Conservation (phyloP, 192 early-diverging fungal species). For the Diversispora epigaea region DNA sequence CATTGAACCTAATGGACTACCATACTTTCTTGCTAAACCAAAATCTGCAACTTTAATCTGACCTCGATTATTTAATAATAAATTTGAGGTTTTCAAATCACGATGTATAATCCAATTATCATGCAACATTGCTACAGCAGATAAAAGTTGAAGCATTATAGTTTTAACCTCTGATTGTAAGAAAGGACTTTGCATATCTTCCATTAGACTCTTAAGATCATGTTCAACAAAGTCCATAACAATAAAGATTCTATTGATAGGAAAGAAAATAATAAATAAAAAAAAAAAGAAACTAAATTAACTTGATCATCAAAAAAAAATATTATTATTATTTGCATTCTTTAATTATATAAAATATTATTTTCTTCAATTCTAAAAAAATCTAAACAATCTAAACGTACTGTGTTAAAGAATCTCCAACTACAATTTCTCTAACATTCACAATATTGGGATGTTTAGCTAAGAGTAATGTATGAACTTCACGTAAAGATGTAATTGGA, state of each 20-base stretch:
- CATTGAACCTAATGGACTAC: constrained; percentile 62
- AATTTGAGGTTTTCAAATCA: constrained; percentile 66
- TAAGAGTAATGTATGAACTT: constrained; percentile 70
- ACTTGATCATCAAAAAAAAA: not conserved
- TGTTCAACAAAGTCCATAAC: constrained; percentile 99
- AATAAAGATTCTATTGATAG: constrained; percentile 76
- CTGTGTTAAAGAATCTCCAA: constrained; percentile 62
- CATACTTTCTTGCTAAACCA: constrained; percentile 63
- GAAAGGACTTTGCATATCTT: constrained; percentile 76
- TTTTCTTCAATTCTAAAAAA: no score
- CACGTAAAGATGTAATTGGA: constrained; percentile 75
- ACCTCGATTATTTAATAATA: constrained; percentile 57
- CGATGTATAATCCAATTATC: constrained; percentile 71
- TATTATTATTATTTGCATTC: not conserved
- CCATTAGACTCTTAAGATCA: constrained; percentile 90
- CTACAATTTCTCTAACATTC: constrained; percentile 76
- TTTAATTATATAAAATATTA: not conserved
- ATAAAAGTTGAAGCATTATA: constrained; percentile 67
- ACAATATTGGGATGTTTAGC: constrained; percentile 86
- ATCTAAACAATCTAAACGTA: constrained; percentile 36
- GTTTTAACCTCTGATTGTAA: constrained; percentile 83
- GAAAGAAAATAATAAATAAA: constrained; percentile 13
- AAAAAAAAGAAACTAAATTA: not conserved
- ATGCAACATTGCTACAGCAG: constrained; percentile 61
- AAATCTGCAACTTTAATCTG: constrained; percentile 72